Percentiles rank a stretch among this genome's conserved stretches.
Evolutionary conservation across 352 stramenopile species (phyloP).

Genomic region (Pythium aristosporum): DNA sequence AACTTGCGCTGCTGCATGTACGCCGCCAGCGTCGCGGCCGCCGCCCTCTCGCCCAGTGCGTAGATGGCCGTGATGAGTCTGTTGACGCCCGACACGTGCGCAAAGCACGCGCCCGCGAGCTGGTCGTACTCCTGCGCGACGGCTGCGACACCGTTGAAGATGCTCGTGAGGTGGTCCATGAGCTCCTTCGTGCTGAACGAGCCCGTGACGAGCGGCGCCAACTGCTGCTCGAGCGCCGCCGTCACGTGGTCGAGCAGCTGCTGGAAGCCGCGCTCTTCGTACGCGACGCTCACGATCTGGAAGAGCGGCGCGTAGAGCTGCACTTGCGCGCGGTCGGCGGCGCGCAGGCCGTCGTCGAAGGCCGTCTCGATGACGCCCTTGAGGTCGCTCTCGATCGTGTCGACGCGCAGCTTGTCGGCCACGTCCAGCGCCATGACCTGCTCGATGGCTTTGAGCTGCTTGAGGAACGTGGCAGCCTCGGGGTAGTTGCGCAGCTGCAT

Average conservation of each 20-base stretch:
- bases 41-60: constrained; percentile 50
- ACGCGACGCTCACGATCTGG: constrained; percentile 60
- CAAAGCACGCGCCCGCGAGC: constrained; percentile 56
- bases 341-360: constrained; percentile 56
- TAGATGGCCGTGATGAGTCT: constrained; percentile 60
- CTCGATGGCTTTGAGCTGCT: constrained; percentile 76
- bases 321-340: constrained; percentile 43
- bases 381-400: constrained; percentile 84
- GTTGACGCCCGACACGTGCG: constrained; percentile 45
- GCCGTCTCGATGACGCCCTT: constrained; percentile 71
- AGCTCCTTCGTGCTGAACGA: constrained; percentile 76
- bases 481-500: constrained; percentile 76
- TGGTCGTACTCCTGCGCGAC: constrained; percentile 59
- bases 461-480: constrained; percentile 69
- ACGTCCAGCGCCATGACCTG: constrained; percentile 75
- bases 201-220: constrained; percentile 35
- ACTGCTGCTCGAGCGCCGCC: constrained; percentile 33
- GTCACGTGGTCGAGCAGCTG: constrained; percentile 57
- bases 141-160: constrained; percentile 79
- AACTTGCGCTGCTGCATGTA: constrained; percentile 82
- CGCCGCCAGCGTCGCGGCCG: constrained; percentile 52
- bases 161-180: constrained; percentile 65
- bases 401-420: constrained; percentile 78
- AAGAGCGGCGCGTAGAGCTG: constrained; percentile 77
- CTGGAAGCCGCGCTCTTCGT: constrained; percentile 63